A percentile compares a stretch with the other conserved stretches of the same genome.
Conservation (phyloP, 441 rosid genomes). For the Erodium moschatum region DNA sequence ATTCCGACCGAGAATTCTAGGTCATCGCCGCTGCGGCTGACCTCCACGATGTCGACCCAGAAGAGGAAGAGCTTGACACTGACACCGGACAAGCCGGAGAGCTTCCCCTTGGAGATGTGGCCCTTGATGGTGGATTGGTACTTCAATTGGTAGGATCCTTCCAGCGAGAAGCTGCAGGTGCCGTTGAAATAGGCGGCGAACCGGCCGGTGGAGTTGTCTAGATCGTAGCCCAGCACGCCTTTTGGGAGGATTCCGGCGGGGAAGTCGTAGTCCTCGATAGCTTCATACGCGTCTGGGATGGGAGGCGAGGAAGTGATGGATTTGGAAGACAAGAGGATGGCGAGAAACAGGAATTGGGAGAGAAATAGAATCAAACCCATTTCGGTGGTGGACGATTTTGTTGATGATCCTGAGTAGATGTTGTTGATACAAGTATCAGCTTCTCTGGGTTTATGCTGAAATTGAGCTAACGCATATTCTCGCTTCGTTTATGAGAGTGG, state of each 20-base stretch:
- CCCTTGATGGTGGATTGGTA: constrained; percentile 49
- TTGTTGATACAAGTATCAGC: background rate
- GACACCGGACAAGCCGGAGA: constrained; percentile 48
- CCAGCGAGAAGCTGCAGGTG: constrained; percentile 46
- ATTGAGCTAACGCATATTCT: too few species aligned
- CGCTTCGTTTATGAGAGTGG: background rate
- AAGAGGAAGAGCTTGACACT: constrained; percentile 45
- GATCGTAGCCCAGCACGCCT: constrained; percentile 44
- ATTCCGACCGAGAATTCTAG: constrained; percentile 41
- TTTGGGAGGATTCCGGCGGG: constrained; percentile 54
- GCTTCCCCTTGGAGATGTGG: constrained; percentile 31
- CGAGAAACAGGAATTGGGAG: background rate
- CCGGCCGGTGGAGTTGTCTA: constrained; percentile 35
- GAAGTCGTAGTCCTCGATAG: constrained; percentile 33
- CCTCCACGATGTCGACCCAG: constrained; percentile 40
- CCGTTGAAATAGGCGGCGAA: constrained; percentile 47
- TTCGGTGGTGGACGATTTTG: background rate
- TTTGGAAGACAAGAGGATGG: background rate
- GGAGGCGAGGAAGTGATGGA: constrained; percentile 7
- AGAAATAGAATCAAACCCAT: background rate
- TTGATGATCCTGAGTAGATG: background rate
- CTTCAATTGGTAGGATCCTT: constrained; percentile 47
- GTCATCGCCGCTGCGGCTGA: constrained; percentile 28
- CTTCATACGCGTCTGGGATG: constrained; percentile 32
- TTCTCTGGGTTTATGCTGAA: background rate